phyloP scores from a whole-genome alignment of 2,329 filamentous ascomycete species.

The Dactylellina cionopaga region DNA sequence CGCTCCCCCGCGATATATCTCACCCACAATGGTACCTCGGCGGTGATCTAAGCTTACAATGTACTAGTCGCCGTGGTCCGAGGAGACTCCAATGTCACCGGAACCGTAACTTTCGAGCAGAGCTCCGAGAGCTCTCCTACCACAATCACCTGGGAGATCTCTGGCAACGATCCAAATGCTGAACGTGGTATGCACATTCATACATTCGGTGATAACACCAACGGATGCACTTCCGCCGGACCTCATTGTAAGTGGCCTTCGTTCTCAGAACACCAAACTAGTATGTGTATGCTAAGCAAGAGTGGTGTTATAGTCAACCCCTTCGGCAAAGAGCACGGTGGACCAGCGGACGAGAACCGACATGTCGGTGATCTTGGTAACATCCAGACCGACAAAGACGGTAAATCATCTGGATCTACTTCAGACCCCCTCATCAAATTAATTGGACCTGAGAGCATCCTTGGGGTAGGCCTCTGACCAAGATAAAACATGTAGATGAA shows the following conservation, averaged over 20 bases:
- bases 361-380: conserved; percentile 98
- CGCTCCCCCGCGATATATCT: neutral
- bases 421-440: conserved; percentile 89
- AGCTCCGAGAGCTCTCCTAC: conserved; percentile 81
- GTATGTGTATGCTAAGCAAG: neutral
- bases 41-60: neutral
- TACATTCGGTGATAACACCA: conserved; percentile 99
- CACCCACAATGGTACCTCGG: no score
- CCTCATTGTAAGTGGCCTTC: conserved; percentile 75
- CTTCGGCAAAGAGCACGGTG: conserved; percentile 88
- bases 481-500: neutral
- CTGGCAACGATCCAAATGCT: conserved; percentile 90
- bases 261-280: neutral
- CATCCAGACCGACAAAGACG: conserved; percentile 92
- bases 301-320: conserved; percentile 79
- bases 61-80: conserved; percentile 87
- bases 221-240: conserved; percentile 97
- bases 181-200: conserved; percentile 99
- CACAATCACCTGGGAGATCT: conserved; percentile 90
- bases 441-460: conserved; percentile 92
- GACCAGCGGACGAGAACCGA: conserved; percentile 80
- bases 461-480: conserved; percentile 66
- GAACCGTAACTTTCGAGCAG: conserved; percentile 96
- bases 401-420: conserved; percentile 83
- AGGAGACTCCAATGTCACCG: conserved; percentile 94